Conservation (phyloP, 805 yeast genomes). For the Starmerella floricola region DNA sequence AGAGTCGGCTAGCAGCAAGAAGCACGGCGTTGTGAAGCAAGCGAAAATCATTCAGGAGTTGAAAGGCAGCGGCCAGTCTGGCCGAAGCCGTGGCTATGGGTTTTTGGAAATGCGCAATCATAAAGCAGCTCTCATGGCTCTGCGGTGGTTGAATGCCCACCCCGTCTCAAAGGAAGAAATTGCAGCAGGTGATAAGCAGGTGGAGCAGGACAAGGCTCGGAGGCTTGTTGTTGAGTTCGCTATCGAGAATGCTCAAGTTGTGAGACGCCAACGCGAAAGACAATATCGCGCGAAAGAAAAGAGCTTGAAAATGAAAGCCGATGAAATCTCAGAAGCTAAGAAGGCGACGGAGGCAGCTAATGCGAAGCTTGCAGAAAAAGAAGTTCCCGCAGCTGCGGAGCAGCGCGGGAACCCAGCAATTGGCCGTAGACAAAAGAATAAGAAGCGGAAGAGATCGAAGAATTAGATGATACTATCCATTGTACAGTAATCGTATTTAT, state of each 20-base stretch:
- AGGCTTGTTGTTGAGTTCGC: conserved; percentile 90
- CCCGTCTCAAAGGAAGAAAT: conserved; percentile 63
- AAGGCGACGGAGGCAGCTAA: conserved; percentile 20
- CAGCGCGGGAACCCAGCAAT: conserved; percentile 22
- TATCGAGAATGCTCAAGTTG: conserved; percentile 85
- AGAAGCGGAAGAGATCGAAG: conserved; percentile 17
- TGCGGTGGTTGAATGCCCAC: conserved; percentile 94
- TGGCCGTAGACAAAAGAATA: conserved; percentile 29
- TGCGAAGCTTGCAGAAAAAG: conserved; percentile 15
- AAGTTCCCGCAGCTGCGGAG: conserved; percentile 6
- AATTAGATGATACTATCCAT: background rate
- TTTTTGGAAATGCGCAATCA: conserved; percentile 89
- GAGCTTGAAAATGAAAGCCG: conserved; percentile 22
- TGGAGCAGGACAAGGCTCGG: conserved; percentile 36
- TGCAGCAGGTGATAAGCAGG: conserved; percentile 22
- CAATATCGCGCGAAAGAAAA: conserved; percentile 20
- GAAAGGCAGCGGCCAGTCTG: conserved; percentile 73
- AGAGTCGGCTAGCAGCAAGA: conserved; percentile 52
- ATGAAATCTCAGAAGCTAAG: conserved; percentile 17
- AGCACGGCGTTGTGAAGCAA: conserved; percentile 84
- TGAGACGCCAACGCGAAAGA: conserved; percentile 70
- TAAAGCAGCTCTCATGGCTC: conserved; percentile 83
- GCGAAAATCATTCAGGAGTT: conserved; percentile 88
- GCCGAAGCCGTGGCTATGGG: conserved; percentile 95
- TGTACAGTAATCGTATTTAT: too few relatives aligned